phyloP scores from a whole-genome alignment of 2,329 filamentous ascomycete species.

The Eutypella sp. region DNA sequence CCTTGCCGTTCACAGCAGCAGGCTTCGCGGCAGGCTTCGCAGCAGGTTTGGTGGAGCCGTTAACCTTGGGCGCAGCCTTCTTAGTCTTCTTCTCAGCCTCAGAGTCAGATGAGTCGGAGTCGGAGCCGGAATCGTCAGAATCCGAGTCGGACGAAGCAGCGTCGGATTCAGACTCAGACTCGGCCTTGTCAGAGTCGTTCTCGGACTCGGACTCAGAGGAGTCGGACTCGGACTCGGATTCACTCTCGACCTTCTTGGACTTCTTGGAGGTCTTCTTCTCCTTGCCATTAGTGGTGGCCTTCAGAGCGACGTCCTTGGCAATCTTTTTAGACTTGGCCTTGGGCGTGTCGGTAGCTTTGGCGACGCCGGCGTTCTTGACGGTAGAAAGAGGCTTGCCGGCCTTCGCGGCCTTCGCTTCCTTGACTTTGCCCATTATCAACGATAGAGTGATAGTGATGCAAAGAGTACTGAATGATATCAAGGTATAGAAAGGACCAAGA shows the following conservation, averaged over 20 bases:
- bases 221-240: constrained; percentile 32
- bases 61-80: constrained; percentile 27
- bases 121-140: constrained; percentile 19
- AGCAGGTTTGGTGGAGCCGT: constrained; percentile 16
- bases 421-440: constrained; percentile 64
- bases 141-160: constrained; percentile 26
- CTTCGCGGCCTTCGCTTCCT: constrained; percentile 53
- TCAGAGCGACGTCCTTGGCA: constrained; percentile 54
- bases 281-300: constrained; percentile 33
- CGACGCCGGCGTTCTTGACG: constrained; percentile 63
- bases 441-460: constrained; percentile 19
- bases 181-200: constrained; percentile 26
- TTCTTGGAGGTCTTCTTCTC: constrained; percentile 35
- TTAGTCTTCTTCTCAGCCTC: constrained; percentile 18
- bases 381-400: constrained; percentile 43
- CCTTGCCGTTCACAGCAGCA: constrained; percentile 26
- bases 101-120: constrained; percentile 19
- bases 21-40: constrained; percentile 7
- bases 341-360: constrained; percentile 61
- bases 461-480: too few relatives aligned
- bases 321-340: constrained; percentile 64
- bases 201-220: constrained; percentile 27
- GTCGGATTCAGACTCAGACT: constrained; percentile 25
- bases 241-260: constrained; percentile 33
- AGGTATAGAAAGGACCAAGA: constrained; percentile 13